These are phyloP conservation scores for Aspergillus neoniger DNA, from an alignment of 2,329 filamentous ascomycete species.

Conservation along the genomic window DNA sequence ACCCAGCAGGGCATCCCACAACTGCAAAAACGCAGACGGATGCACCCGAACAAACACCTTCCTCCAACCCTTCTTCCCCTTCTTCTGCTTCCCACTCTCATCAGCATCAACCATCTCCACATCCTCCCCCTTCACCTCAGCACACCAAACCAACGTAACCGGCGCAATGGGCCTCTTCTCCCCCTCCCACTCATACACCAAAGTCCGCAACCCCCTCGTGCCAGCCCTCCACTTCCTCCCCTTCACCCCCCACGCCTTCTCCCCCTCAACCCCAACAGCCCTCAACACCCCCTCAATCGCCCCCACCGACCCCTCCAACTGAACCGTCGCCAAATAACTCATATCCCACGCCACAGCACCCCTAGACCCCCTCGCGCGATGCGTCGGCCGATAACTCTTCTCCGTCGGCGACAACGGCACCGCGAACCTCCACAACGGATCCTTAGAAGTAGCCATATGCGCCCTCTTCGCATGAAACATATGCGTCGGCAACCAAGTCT, in stretches of 20 bases:
- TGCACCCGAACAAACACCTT: slow-evolving; percentile 74
- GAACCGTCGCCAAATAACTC: slow-evolving; percentile 89
- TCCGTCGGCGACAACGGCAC: slow-evolving; percentile 82
- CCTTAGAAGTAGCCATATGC: slow-evolving; percentile 76
- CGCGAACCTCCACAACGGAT: slow-evolving; percentile 87
- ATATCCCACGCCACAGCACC: slow-evolving; percentile 88
- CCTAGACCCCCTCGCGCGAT: slow-evolving; percentile 72
- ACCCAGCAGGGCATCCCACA: slow-evolving; percentile 64
- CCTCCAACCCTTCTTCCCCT: slow-evolving; percentile 43
- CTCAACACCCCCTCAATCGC: slow-evolving; percentile 68
- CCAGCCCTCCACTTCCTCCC: slow-evolving; percentile 72
- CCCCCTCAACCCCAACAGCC: slow-evolving; percentile 61
- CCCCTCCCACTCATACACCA: slow-evolving; percentile 59
- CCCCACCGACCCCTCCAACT: slow-evolving; percentile 66
- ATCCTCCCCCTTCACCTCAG: slow-evolving; percentile 37
- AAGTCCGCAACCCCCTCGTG: slow-evolving; percentile 59
- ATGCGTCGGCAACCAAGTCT: slow-evolving; percentile 94
- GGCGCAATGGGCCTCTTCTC: slow-evolving; percentile 66
- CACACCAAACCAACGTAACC: slow-evolving; percentile 74
- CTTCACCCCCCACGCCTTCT: slow-evolving; percentile 63
- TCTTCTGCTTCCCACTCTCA: slow-evolving; percentile 17
- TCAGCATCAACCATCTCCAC: slow-evolving; percentile 40
- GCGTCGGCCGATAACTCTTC: slow-evolving; percentile 85
- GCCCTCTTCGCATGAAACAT: slow-evolving; percentile 91
- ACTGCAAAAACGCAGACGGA: slow-evolving; percentile 70